Conservation (phyloP, 208 protist genomes). For the Acanthamoeba divionensis region DNA sequence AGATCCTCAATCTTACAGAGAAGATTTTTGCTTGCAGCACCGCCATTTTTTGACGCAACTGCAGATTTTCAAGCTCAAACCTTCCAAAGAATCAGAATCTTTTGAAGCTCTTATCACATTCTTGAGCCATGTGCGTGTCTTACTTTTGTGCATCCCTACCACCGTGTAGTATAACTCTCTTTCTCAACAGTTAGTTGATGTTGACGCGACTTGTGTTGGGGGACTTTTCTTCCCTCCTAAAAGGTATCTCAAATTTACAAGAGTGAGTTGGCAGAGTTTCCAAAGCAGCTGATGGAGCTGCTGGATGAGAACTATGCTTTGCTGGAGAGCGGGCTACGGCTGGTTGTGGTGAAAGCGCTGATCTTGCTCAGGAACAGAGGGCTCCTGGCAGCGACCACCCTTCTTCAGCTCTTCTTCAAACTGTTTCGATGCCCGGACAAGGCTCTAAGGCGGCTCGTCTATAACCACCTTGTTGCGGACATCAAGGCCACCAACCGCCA, state of each 20-base stretch:
- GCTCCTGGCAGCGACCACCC: slow-evolving; percentile 80
- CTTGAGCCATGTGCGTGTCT: slow-evolving; percentile 69
- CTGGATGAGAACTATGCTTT: slow-evolving; percentile 77
- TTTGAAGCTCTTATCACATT: slow-evolving; percentile 75
- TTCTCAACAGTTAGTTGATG: neutral
- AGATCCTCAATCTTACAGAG: slow-evolving; percentile 90
- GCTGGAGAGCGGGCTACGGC: slow-evolving; percentile 85
- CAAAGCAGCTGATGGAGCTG: slow-evolving; percentile 85
- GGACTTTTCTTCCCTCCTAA: slow-evolving; percentile 29
- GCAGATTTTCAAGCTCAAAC: slow-evolving; percentile 88
- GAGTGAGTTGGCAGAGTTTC: slow-evolving; percentile 85
- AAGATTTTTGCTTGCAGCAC: slow-evolving; percentile 93
- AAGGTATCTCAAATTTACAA: slow-evolving; percentile 91
- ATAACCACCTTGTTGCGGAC: slow-evolving; percentile 91
- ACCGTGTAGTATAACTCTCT: neutral
- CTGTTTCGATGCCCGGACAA: slow-evolving; percentile 95
- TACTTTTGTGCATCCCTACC: neutral
- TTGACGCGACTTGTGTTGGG: neutral
- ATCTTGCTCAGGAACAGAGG: slow-evolving; percentile 92
- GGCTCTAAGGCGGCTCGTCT: slow-evolving; percentile 80
- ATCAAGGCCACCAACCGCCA: slow-evolving; percentile 92
- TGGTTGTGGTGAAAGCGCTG: slow-evolving; percentile 88
- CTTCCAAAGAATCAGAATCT: slow-evolving; percentile 69
- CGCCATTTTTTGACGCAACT: slow-evolving; percentile 91
- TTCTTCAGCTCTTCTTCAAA: slow-evolving; percentile 93